Percentiles rank a stretch among this genome's conserved stretches.
phyloP scores from a whole-genome alignment of 164 flowering plant species.

The Kingdonia uniflora region DNA sequence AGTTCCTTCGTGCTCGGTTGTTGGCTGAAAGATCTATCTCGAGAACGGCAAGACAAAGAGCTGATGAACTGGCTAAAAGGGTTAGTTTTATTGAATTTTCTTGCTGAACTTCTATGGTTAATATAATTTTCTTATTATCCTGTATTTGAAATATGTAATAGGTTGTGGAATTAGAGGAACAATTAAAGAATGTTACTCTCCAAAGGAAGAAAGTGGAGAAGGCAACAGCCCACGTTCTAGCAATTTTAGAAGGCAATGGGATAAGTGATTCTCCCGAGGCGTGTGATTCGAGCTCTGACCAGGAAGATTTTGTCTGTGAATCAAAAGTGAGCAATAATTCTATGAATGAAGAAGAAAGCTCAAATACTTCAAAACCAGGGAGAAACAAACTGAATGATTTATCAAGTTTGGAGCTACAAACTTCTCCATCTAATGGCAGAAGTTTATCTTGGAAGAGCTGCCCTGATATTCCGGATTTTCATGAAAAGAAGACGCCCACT shows the following conservation, averaged over 20 bases:
- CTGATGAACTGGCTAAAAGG: slow-evolving; percentile 68
- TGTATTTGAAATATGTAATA: slow-evolving; percentile 15
- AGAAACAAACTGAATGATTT: slow-evolving; percentile 17
- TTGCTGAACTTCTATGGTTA: neutral
- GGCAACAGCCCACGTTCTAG: slow-evolving; percentile 69
- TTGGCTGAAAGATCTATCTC: slow-evolving; percentile 87
- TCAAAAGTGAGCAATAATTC: slow-evolving; percentile 21
- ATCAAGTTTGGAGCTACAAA: slow-evolving; percentile 42
- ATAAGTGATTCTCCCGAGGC: slow-evolving; percentile 48
- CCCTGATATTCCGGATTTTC: slow-evolving; percentile 21
- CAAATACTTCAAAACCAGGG: slow-evolving; percentile 20
- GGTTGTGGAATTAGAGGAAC: slow-evolving; percentile 79
- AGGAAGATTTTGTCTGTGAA: slow-evolving; percentile 28
- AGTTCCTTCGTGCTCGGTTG: slow-evolving; percentile 76
- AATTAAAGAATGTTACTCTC: slow-evolving; percentile 49
- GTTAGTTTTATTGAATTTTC: slow-evolving; percentile 26
- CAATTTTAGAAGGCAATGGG: slow-evolving; percentile 55
- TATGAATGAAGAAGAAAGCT: slow-evolving; percentile 20
- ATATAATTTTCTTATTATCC: neutral
- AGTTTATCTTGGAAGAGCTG: slow-evolving; percentile 79
- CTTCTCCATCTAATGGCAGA: slow-evolving; percentile 31
- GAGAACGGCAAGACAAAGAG: slow-evolving; percentile 65
- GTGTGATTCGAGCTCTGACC: slow-evolving; percentile 51
- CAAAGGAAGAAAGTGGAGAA: slow-evolving; percentile 79
- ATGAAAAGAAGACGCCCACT: slow-evolving; percentile 26